Base-by-base conservation (phyloP, 345 rosid species). In the Ceriops decandra region DNA sequence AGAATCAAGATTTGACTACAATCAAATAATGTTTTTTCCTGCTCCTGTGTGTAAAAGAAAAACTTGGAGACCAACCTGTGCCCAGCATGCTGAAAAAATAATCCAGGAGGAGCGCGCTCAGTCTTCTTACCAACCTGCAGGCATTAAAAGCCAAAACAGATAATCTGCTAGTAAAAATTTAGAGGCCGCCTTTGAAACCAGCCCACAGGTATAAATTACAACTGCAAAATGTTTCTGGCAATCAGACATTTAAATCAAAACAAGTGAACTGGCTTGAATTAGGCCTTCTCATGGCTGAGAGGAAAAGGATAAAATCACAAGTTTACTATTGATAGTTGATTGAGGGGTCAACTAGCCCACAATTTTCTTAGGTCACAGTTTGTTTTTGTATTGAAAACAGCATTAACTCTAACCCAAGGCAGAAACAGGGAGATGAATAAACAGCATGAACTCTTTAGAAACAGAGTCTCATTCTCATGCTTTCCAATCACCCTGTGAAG, bases 1-100 rank as follows among this genome's bases (percentile, higher is more conserved):
- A 42, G 49, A 42, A 42, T 42, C 17, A 42, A 42, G 49, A 42
- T 42, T 13, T 42, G 49, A 13, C 49, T 3, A 16, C 49, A 13
- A 3, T 42, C 1, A 2, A 42, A 42, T 42, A 42, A 42, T 13
- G 3, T 42, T 42, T 2, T 42, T 42, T 38, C 0, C 46, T 11
- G 17, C 49, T 42, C 5, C 19, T 15, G 3, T 13, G 17, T 42
- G 49, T 42, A 42, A 60, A 31, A 60, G 27, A 49, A 54, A 63
- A 13, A 19, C 32, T 57, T 4, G 19, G 52, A 36, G 49, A 59
- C 57, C 17, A 72, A 77, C 80, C 80, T 77, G 73, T 77, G 80
- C 36, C 80, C 80, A 51, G 76, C 76, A 54, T 77, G 80, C 70
- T 72, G 80, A 67, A 77, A 77, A 69, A 77, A 73, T 36, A 77